These are phyloP conservation scores for Phaseolus lunatus DNA, from an alignment of 306 rosid species.

Conservation along the genomic window DNA sequence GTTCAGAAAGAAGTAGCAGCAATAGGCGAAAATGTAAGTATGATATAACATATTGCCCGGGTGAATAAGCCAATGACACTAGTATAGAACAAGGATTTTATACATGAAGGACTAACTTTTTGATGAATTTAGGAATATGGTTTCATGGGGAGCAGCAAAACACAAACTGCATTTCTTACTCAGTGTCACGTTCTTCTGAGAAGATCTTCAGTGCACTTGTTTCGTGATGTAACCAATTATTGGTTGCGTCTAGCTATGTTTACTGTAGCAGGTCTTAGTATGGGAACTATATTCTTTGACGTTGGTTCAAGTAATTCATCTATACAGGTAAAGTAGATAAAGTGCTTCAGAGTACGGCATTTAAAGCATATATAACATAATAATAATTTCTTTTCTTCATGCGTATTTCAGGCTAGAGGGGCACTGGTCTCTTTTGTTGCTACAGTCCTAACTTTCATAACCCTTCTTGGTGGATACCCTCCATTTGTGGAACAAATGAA, in stretches of 20 bases:
- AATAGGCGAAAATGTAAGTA: slow-evolving; percentile 45
- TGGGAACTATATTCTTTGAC: slow-evolving; percentile 55
- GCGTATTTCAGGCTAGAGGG: slow-evolving; percentile 60
- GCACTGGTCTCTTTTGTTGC: slow-evolving; percentile 53
- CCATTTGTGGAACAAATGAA: slow-evolving; percentile 73
- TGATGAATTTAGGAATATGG: slow-evolving; percentile 32
- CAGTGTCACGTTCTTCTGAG: slow-evolving; percentile 52
- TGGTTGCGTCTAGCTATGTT: slow-evolving; percentile 64
- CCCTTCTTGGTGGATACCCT: slow-evolving; percentile 74
- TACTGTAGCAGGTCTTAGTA: slow-evolving; percentile 32
- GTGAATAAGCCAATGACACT: neutral
- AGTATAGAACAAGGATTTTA: neutral
- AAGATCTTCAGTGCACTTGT: slow-evolving; percentile 61
- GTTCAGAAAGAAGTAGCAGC: slow-evolving; percentile 46
- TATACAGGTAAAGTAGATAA: slow-evolving; percentile 46
- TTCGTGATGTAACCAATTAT: slow-evolving; percentile 62
- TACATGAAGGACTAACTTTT: slow-evolving; percentile 15
- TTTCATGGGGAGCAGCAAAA: slow-evolving; percentile 41
- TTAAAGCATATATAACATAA: neutral
- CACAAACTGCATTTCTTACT: slow-evolving; percentile 54
- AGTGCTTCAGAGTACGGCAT: neutral
- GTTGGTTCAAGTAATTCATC: slow-evolving; percentile 44
- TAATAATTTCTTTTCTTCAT: neutral
- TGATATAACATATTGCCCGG: neutral
- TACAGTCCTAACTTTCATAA: slow-evolving; percentile 63